Evolutionary conservation across 1,139 yeast species (phyloP), one percentile per base, ranked within the genome.

Genomic region (Kodamaea plutei): DNA sequence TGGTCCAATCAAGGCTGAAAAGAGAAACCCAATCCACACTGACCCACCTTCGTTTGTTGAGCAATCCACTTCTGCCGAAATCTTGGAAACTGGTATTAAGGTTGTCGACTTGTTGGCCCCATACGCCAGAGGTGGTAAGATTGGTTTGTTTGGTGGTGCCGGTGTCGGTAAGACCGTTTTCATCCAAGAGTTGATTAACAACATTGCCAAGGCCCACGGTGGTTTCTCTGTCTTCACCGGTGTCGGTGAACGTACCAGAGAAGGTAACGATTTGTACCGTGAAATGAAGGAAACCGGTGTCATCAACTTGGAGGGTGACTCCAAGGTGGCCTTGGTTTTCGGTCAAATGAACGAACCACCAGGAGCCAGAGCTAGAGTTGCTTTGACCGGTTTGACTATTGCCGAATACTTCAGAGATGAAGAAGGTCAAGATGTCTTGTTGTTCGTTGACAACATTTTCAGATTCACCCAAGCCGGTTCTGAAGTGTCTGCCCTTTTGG

Each of bases 321-420:
- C 98, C 62, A 91, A 91, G 83, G 98, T 91, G 73, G 95, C 98
- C 54, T 80, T 91, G 64, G 98, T 91, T 49, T 91, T 91, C 79
- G 98, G 98, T 70, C 98, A 91, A 79, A 91, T 91, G 98, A 91
- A 91, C 80, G 98, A 91, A 80, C 98, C 98, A 64, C 98, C 98
- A 56, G 98, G 98, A 76, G 98, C 98, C 60, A 89, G 98, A 82
- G 97, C 98, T 61, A 93, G 98, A 83, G 98, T 91, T 68, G 98
- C 98, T 60, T 78, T 91, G 69, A 91, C 98, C 56, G 98, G 98
- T 82, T 82, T 91, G 71, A 91, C 98, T 72, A 88, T 91, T 70
- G 98, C 98, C 59, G 98, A 91, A 78, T 91, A 91, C 79, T 91
- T 91, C 93, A 93, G 98, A 87, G 98, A 91, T 71, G 98, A 85